A percentile compares a stretch with the other conserved stretches of the same genome.
These are phyloP conservation scores for Lodderomyces pseudojiufengensis DNA, from an alignment of 1,139 yeast species.

Conservation along the genomic window DNA sequence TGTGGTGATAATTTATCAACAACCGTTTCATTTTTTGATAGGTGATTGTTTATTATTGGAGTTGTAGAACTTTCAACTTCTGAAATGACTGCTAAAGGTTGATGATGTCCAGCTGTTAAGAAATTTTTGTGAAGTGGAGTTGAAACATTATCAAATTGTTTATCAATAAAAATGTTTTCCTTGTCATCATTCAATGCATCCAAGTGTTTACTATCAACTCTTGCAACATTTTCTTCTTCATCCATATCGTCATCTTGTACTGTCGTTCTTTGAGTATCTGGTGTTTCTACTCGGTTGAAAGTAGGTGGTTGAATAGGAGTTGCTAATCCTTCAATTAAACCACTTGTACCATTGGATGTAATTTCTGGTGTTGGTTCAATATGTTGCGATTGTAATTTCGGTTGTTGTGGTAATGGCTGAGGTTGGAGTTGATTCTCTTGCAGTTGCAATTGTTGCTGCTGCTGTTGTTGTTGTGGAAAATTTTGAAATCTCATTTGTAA, in stretches of 20 bases:
- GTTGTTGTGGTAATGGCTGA: constrained; percentile 5
- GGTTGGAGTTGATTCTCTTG: constrained; percentile 2
- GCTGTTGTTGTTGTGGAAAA: constrained; percentile 10
- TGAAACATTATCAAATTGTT: constrained; percentile 20
- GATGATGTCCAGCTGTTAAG: constrained; percentile 17
- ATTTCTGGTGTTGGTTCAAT: constrained; percentile 1
- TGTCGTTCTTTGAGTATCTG: constrained; percentile 47
- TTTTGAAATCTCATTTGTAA: constrained; percentile 10
- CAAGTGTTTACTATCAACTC: constrained; percentile 32
- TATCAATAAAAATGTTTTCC: constrained; percentile 41
- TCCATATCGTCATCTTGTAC: constrained; percentile 41
- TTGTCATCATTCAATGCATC: constrained; percentile 35
- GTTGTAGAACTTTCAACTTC: constrained; percentile 22
- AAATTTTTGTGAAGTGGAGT: constrained; percentile 25
- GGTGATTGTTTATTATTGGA: neutral
- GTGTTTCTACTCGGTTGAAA: constrained; percentile 31
- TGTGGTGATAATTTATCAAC: neutral
- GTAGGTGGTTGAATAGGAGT: constrained; percentile 37
- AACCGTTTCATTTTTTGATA: neutral
- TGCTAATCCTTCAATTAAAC: constrained; percentile 19
- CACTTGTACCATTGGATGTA: constrained; percentile 1
- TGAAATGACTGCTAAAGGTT: constrained; percentile 37
- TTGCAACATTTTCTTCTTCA: constrained; percentile 21
- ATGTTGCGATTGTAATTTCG: constrained; percentile 10
- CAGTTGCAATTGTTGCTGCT: constrained; percentile 9